Conservation (phyloP, 2,329 filamentous ascomycete species). For the Sclerotinia trifoliorum region DNA sequence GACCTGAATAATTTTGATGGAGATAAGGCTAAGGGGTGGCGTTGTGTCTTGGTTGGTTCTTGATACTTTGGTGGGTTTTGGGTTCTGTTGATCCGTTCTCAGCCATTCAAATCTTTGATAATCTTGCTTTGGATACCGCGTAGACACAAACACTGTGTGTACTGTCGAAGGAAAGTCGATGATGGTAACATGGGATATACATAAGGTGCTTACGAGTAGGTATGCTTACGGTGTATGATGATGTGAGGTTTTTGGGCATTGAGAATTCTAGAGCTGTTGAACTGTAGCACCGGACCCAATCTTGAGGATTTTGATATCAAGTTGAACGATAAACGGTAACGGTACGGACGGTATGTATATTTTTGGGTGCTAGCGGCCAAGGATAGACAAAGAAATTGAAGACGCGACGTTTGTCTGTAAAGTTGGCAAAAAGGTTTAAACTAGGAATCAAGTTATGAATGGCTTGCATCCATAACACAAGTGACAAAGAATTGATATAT, state of each 20-base stretch:
- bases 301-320: background rate
- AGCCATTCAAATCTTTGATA: background rate
- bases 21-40: slow-evolving; percentile 8
- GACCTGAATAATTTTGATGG: background rate
- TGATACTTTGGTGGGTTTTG: background rate
- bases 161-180: background rate
- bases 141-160: background rate
- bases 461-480: background rate
- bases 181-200: background rate
- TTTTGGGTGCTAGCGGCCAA: background rate
- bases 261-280: background rate
- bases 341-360: background rate
- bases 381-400: background rate
- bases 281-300: background rate
- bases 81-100: slow-evolving; percentile 7
- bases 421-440: background rate
- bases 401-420: background rate
- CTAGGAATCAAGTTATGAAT: too few species aligned
- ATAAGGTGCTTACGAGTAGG: background rate
- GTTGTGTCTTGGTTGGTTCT: background rate
- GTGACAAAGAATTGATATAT: background rate
- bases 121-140: background rate
- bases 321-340: background rate
- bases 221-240: background rate
- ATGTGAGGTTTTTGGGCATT: background rate